phyloP scores from a whole-genome alignment of 202 grass and related monocot genomes.

The Zoysia matrella region DNA sequence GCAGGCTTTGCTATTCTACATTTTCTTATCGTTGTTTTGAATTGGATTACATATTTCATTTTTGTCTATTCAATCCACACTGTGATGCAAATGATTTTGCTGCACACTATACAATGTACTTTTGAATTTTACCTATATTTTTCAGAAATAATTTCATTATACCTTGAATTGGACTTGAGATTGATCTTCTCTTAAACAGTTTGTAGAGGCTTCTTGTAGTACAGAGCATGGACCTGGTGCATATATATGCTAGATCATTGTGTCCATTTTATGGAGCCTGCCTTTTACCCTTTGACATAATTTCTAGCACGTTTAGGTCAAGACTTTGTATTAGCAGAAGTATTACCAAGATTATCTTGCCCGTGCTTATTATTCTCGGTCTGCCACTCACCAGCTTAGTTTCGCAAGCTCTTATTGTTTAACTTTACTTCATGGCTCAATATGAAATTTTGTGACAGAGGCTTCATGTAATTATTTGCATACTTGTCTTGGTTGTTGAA shows the following conservation, averaged over 20 bases:
- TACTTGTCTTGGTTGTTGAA: background rate
- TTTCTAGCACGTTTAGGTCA: slow-evolving; percentile 14
- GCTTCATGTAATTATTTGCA: background rate
- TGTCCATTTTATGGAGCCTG: background rate
- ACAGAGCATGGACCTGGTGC: background rate
- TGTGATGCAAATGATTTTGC: slow-evolving; percentile 2
- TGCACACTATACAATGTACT: background rate
- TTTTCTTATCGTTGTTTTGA: background rate
- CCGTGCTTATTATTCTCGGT: slow-evolving; percentile 15
- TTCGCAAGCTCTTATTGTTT: background rate
- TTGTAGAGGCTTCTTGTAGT: background rate
- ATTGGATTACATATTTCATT: background rate
- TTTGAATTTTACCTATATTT: background rate
- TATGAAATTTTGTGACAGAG: slow-evolving; percentile 2
- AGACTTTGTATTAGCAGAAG: background rate
- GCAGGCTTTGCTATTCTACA: background rate
- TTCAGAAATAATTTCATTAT: background rate
- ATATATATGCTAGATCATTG: background rate
- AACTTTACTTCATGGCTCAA: background rate
- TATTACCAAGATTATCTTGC: background rate
- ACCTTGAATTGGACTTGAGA: slow-evolving; percentile 3
- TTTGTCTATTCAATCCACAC: background rate
- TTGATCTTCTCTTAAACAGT: background rate
- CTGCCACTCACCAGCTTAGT: slow-evolving; percentile 1
- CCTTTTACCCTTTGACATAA: slow-evolving; percentile 11